Evolutionary conservation across 805 yeast species (phyloP).

Genomic region (Jamesozyma spencerorum): DNA sequence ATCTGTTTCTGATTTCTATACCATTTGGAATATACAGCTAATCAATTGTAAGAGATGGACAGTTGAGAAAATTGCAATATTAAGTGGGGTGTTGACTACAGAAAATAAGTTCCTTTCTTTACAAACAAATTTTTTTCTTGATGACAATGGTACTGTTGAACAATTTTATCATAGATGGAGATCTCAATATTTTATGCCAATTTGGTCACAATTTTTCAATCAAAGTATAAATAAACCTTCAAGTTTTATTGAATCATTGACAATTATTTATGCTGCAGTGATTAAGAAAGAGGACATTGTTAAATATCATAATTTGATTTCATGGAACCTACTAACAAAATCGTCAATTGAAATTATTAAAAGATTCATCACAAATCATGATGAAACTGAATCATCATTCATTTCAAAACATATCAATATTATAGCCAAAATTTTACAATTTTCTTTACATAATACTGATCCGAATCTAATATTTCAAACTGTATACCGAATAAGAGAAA

Average conservation of each 20-base stretch:
- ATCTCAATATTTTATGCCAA: slow-evolving; percentile 14
- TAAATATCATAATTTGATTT: slow-evolving; percentile 1
- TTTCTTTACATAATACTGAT: slow-evolving; percentile 8
- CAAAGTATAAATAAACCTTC: slow-evolving; percentile 1
- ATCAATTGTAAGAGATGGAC: slow-evolving; percentile 15
- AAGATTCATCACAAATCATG: slow-evolving; percentile 6
- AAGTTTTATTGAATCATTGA: not conserved
- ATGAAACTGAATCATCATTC: slow-evolving; percentile 4
- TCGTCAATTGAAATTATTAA: slow-evolving; percentile 10
- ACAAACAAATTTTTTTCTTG: slow-evolving; percentile 17
- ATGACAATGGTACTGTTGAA: slow-evolving; percentile 15
- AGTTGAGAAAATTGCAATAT: slow-evolving; percentile 13
- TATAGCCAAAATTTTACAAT: slow-evolving; percentile 17
- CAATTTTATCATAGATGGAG: slow-evolving; percentile 17
- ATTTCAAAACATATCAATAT: slow-evolving; percentile 12
- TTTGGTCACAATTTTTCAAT: slow-evolving; percentile 10
- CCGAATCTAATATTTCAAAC: slow-evolving; percentile 1
- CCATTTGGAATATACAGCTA: slow-evolving; percentile 17
- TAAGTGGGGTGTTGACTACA: slow-evolving; percentile 21
- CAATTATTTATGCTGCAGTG: slow-evolving; percentile 2
- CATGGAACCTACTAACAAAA: slow-evolving; percentile 12
- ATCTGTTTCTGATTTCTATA: slow-evolving; percentile 15
- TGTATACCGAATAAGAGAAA: slow-evolving; percentile 7
- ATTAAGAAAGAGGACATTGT: slow-evolving; percentile 5
- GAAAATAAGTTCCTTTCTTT: slow-evolving; percentile 9